Evolutionary conservation across 164 flowering plant species (phyloP), one percentile per base, ranked within the genome.

Genomic region (Amborella trichopoda): DNA sequence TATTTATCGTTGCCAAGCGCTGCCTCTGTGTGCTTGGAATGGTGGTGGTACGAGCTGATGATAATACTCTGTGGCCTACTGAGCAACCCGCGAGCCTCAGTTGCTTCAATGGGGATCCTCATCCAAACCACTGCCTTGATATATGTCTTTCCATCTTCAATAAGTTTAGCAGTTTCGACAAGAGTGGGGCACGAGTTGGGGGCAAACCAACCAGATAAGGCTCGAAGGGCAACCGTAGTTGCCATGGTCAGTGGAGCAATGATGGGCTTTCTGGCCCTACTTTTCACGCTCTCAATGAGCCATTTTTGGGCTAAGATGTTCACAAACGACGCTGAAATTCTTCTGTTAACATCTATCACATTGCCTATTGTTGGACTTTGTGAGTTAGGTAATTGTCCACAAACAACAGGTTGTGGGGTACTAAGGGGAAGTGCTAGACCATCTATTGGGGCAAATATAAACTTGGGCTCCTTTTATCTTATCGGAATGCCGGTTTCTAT

Each of bases 21-120:
- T 75, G 52, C 80, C 53, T 74, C 85, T 0, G 94, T 83, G 11
- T 83, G 94, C 47, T 50, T 83, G 9, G 94, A 83, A 55, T 83
- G 94, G 94, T 83, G 93, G 93, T 83, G 93, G 93, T 82, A 82
- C 40, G 93, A 82, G 45, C 73, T 82, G 69, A 82, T 79, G 85
- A 80, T 83, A 27, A 32, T 83, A 23, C 60, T 83, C 0, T 78
- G 89, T 30, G 94, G 94, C 30, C 22, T 80, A 27, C 55, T 83
- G 13, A 0, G 68, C 1, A 78, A 83, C 52, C 89, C 94, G 0
- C 44, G 45, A 45, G 78, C 94, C 8, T 71, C 85, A 0, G 86
- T 83, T 13, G 94, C 88, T 14, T 80, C 94, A 5, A 83, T 80
- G 89, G 94, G 94, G 5, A 69, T 83, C 13, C 49, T 83, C 46